phyloP scores from a whole-genome alignment of 106 monocot genomes.

The Agapanthus africanus region DNA sequence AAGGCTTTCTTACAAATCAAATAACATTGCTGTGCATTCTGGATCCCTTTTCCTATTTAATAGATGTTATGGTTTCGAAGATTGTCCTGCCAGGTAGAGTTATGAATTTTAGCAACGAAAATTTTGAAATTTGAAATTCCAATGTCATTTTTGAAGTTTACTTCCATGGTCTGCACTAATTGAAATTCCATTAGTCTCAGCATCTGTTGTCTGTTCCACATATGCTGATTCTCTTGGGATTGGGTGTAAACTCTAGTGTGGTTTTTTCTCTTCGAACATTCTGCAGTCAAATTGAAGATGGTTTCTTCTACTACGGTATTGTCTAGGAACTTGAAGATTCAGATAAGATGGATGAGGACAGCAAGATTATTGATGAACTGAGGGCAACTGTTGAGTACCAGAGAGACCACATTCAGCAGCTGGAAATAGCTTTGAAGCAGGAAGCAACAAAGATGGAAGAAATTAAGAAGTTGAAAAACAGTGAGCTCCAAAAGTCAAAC shows the following conservation, averaged over 20 bases:
- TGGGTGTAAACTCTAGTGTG: slow-evolving; percentile 30
- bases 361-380: slow-evolving; percentile 81
- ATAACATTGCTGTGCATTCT: too few species aligned
- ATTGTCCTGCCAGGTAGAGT: neutral
- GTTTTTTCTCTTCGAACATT: slow-evolving; percentile 37
- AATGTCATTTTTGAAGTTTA: neutral
- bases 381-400: slow-evolving; percentile 43
- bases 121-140: slow-evolving; percentile 5
- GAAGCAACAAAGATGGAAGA: slow-evolving; percentile 55
- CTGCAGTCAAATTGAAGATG: slow-evolving; percentile 63
- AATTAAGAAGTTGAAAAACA: slow-evolving; percentile 26
- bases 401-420: slow-evolving; percentile 53
- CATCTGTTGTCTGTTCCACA: neutral
- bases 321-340: slow-evolving; percentile 88
- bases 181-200: slow-evolving; percentile 13
- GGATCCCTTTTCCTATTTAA: neutral
- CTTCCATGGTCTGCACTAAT: neutral
- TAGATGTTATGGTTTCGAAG: neutral
- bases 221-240: slow-evolving; percentile 25
- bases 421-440: slow-evolving; percentile 70
- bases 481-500: slow-evolving; percentile 58
- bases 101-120: neutral
- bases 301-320: slow-evolving; percentile 53
- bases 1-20: neutral
- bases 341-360: slow-evolving; percentile 97